Percentiles rank a stretch among this genome's conserved stretches.
Evolutionary conservation across 1,284 basidiomycete species (phyloP).

Genomic region (Sporisorium scitamineum): DNA sequence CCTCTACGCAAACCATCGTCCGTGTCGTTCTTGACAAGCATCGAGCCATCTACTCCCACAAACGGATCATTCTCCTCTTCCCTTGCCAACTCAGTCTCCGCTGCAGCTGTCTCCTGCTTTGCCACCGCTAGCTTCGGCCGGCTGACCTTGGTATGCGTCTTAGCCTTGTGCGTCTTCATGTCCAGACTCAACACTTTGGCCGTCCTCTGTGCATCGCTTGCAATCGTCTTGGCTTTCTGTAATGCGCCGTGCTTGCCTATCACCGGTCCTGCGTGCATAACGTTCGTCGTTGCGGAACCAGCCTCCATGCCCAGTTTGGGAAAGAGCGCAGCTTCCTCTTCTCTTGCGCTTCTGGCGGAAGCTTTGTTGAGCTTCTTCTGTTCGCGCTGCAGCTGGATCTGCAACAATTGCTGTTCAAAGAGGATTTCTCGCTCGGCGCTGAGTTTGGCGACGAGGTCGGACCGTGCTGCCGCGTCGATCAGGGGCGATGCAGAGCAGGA

Average conservation of each 20-base stretch:
- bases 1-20: constrained; percentile 26
- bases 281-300: background rate
- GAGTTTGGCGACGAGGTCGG: constrained; percentile 41
- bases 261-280: constrained; percentile 9
- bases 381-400: constrained; percentile 40
- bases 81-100: background rate
- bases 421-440: constrained; percentile 33
- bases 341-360: constrained; percentile 9
- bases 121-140: constrained; percentile 8
- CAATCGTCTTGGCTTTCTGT: constrained; percentile 42
- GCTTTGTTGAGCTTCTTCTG: constrained; percentile 40
- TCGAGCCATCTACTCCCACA: constrained; percentile 23
- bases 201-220: constrained; percentile 44
- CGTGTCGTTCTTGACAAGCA: constrained; percentile 27
- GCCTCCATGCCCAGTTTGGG: constrained; percentile 35
- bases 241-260: constrained; percentile 49
- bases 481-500: constrained; percentile 41
- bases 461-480: constrained; percentile 27
- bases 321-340: constrained; percentile 37
- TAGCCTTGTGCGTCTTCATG: constrained; percentile 53
- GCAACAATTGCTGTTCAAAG: constrained; percentile 43
- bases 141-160: constrained; percentile 24
- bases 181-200: constrained; percentile 51
- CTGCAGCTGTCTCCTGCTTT: background rate
- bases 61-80: constrained; percentile 34